Base-by-base conservation (phyloP, 2,329 filamentous ascomycete genomes). In the Epichloe coenophiala region DNA sequence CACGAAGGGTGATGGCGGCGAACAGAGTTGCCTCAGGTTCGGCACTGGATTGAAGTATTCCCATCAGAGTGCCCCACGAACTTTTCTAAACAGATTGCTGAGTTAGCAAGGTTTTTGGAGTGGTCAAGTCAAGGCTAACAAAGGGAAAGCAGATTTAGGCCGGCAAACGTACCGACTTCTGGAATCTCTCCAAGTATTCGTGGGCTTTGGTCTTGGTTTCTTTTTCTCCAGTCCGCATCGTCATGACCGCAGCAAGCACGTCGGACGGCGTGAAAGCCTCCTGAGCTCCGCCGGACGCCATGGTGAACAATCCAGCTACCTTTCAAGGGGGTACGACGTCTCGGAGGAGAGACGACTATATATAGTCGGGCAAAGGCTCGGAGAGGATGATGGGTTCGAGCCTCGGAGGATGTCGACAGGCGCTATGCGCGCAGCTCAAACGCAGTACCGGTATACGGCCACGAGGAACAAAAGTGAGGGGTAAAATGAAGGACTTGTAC, bases 1-100 rank as follows among this genome's bases (percentile, higher is more conserved):
- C 93, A 73, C 95, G 95, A 63, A 98, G 74, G 48, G 93, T 98
- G 45, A 91, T 97, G 53, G 93, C 93, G 45, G 93, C 93, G 68
- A 98, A 98, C 54, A 98, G 75, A 66, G 93, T 93, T 27, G 88
- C 87, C 66, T 95, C 89, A 47, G 85, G 77, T 55, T 90, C 84
- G 50, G 85, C 80, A 56, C 84, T 77, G 47, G 88, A 86, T 66
- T 95, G 88, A 55, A 98, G 73, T 55, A 98, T 87, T 49, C 83
- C 80, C 65, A 96, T 84, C 55, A 89, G 90, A 45, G 85, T 84
- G 43, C 83, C 84, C 93, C 93, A 98, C 59, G 93, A 93, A 65
- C 88, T 87, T 63, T 86, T 77, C 88, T 95, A 65, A 35, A 40
- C 49, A 56, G n/a, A 19, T 9, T 33, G 19, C 5, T 11, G 17